These are phyloP conservation scores for Pseudocercospora eumusae DNA, from an alignment of 2,329 filamentous ascomycete species.

Conservation along the genomic window DNA sequence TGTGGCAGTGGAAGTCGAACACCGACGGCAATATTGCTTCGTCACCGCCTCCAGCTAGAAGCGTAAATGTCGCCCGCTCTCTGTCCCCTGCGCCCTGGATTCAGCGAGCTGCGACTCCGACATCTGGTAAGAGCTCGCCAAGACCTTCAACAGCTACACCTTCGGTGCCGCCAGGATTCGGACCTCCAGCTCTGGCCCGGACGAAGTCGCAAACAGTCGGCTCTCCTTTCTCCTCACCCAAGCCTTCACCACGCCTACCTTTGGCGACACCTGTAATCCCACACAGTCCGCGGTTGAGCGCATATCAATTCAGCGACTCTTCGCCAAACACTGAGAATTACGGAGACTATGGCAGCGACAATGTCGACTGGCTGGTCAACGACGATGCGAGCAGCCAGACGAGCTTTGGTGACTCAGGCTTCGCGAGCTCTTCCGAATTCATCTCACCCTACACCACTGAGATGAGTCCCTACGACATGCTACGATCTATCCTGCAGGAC, in stretches of 20 bases:
- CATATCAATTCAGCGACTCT: constrained; percentile 89
- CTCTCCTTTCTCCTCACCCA: constrained; percentile 91
- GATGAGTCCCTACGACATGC: constrained; percentile 98
- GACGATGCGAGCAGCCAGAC: constrained; percentile 79
- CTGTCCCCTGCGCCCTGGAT: constrained; percentile 92
- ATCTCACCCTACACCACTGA: constrained; percentile 69
- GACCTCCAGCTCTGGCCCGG: constrained; percentile 72
- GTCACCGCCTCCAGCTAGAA: constrained; percentile 78
- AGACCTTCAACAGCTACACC: constrained; percentile 74
- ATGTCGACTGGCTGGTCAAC: constrained; percentile 92
- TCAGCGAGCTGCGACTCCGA: constrained; percentile 71
- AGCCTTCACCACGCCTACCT: constrained; percentile 86
- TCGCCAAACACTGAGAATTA: constrained; percentile 82
- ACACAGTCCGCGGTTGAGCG: constrained; percentile 89
- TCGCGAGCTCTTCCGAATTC: constrained; percentile 81
- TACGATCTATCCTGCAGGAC: constrained; percentile 89
- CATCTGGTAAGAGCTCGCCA: constrained; percentile 78
- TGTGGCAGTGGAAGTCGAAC: constrained; percentile 78
- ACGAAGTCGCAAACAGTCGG: constrained; percentile 67
- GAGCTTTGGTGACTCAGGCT: constrained; percentile 70
- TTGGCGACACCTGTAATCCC: constrained; percentile 88
- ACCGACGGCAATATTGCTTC: constrained; percentile 60
- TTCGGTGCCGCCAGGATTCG: constrained; percentile 79
- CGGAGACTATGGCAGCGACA: constrained; percentile 88
- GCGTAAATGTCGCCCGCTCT: constrained; percentile 81